phyloP scores from a whole-genome alignment of 2,329 filamentous ascomycete genomes.

The Claviceps sp. region DNA sequence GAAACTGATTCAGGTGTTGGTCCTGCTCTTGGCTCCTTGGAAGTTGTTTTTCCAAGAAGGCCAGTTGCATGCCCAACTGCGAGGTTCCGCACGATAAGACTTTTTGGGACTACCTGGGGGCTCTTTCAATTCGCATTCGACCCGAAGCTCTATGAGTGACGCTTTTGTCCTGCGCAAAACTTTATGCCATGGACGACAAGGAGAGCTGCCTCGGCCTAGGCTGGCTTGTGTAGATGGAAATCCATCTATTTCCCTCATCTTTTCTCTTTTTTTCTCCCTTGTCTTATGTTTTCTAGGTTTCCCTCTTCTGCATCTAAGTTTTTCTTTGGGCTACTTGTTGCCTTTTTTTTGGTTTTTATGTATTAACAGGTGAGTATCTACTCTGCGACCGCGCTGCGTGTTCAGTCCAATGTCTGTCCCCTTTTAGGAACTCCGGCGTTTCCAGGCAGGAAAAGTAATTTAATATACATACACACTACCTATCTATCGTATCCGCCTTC shows the following conservation, averaged over 20 bases:
- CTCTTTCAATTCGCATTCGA: constrained; percentile 9
- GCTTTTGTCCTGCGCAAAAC: background rate
- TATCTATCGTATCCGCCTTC: too few relatives aligned
- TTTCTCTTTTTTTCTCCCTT: constrained; percentile 5
- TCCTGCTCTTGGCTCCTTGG: background rate
- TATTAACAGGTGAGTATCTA: constrained; percentile 5
- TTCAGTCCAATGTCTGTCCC: background rate
- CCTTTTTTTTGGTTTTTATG: background rate
- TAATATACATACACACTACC: background rate
- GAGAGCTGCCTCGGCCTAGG: background rate
- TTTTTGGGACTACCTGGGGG: constrained; percentile 23
- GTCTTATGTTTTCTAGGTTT: background rate
- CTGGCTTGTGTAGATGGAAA: constrained; percentile 1
- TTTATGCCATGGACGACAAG: background rate
- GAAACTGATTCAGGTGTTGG: background rate
- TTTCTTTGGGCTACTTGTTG: too few relatives aligned
- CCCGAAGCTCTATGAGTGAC: constrained; percentile 12
- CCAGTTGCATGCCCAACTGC: background rate
- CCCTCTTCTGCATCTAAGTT: background rate
- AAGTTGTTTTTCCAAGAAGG: too few relatives aligned
- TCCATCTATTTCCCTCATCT: constrained; percentile 3
- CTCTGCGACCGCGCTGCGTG: background rate
- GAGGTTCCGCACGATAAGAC: constrained; percentile 5
- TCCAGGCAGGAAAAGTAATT: constrained; percentile 4
- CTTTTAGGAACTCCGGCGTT: background rate